Evolutionary conservation across 495 filamentous ascomycete species (phyloP).

Genomic region (Podospora pseudoanserina): DNA sequence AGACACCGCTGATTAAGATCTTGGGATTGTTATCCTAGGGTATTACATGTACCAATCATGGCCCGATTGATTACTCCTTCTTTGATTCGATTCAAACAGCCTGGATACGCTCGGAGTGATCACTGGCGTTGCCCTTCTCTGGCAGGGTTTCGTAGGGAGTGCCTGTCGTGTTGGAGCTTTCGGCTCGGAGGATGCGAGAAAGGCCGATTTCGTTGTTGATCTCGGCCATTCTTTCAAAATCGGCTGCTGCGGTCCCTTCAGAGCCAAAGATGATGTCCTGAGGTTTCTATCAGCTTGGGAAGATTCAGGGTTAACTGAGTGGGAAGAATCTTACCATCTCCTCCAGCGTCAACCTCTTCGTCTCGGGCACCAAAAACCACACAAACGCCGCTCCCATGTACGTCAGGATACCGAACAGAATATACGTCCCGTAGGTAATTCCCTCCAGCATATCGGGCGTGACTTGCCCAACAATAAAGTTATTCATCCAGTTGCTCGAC

Average conservation of each 20-base stretch:
- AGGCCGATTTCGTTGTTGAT: constrained; percentile 72
- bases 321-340: constrained; percentile 47
- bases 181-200: constrained; percentile 35
- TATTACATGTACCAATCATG: neutral
- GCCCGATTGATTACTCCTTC: neutral
- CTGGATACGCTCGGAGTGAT: neutral
- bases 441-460: constrained; percentile 70
- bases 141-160: constrained; percentile 25
- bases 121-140: constrained; percentile 23
- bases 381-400: constrained; percentile 67
- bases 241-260: constrained; percentile 64
- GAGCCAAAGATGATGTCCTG: constrained; percentile 74
- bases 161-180: constrained; percentile 18
- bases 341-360: constrained; percentile 58
- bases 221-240: constrained; percentile 67
- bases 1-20: too few relatives aligned
- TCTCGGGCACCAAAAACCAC: constrained; percentile 72
- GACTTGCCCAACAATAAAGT: constrained; percentile 62
- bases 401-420: constrained; percentile 72
- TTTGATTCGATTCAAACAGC: neutral
- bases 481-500: constrained; percentile 56
- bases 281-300: neutral
- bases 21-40: neutral
- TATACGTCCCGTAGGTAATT: constrained; percentile 74
- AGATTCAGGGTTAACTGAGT: too few relatives aligned